Conservation (phyloP, 1,284 basidiomycete species). For the Trametes sp. region DNA sequence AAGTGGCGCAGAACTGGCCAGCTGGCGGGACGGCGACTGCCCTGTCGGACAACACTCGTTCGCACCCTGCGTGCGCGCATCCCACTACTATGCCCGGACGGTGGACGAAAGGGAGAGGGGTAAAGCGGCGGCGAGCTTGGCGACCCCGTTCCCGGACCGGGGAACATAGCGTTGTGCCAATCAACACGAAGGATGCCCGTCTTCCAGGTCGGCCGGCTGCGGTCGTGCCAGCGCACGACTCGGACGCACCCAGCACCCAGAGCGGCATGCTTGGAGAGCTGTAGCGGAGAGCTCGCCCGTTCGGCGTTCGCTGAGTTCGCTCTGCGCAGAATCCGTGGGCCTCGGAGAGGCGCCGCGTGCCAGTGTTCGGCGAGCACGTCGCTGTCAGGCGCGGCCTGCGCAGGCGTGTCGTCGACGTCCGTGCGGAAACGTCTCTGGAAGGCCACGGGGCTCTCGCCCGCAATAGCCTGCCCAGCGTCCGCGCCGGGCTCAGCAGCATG, state of each 20-base stretch:
- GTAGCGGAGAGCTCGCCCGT: constrained; percentile 1
- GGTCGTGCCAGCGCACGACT: neutral
- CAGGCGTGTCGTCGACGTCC: neutral
- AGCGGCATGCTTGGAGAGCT: neutral
- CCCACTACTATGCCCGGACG: too few species aligned
- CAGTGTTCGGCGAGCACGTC: neutral
- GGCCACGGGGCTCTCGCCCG: constrained; percentile 17
- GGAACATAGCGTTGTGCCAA: neutral
- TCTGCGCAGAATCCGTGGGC: constrained; percentile 24
- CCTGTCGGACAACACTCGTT: constrained; percentile 7
- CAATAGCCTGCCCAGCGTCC: constrained; percentile 4
- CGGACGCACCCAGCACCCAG: too few species aligned
- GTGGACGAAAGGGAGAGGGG: too few species aligned
- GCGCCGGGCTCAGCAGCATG: neutral
- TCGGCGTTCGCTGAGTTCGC: constrained; percentile 11
- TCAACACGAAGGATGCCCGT: neutral
- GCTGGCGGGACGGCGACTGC: constrained; percentile 2
- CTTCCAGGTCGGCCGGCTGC: neutral
- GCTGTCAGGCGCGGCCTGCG: constrained; percentile 18
- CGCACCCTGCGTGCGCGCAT: neutral
- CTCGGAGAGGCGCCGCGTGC: constrained; percentile 18
- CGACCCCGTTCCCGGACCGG: neutral
- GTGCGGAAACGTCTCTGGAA: constrained; percentile 23
- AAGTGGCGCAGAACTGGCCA: constrained; percentile 29
- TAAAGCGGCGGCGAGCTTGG: too few species aligned